phyloP scores from a whole-genome alignment of 805 yeast genomes.

The Candida maltosa region DNA sequence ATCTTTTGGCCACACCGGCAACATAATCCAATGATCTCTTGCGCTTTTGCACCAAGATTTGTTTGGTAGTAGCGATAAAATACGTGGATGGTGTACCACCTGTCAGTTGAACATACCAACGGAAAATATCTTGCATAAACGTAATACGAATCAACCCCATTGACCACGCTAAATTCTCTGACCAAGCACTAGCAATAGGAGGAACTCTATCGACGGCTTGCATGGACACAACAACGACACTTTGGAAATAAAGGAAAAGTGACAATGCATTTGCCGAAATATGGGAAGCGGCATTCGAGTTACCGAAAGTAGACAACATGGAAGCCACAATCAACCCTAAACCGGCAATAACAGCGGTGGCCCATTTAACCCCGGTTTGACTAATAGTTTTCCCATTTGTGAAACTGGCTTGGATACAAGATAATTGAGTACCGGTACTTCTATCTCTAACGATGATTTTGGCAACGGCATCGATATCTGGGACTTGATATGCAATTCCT shows the following conservation, averaged over 20 bases:
- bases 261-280: slow-evolving; percentile 84
- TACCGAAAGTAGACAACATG: slow-evolving; percentile 77
- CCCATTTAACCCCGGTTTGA: slow-evolving; percentile 86
- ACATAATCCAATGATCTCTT: slow-evolving; percentile 43
- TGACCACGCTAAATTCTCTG: slow-evolving; percentile 91
- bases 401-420: slow-evolving; percentile 75
- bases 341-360: slow-evolving; percentile 87
- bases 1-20: slow-evolving; percentile 23
- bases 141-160: slow-evolving; percentile 79
- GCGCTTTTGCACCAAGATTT: slow-evolving; percentile 70
- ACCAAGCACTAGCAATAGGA: slow-evolving; percentile 91
- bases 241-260: slow-evolving; percentile 82
- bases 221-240: slow-evolving; percentile 82
- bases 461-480: slow-evolving; percentile 80
- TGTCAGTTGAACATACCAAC: slow-evolving; percentile 84
- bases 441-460: slow-evolving; percentile 48
- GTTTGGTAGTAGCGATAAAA: slow-evolving; percentile 56
- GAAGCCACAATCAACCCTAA: slow-evolving; percentile 83
- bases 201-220: slow-evolving; percentile 82
- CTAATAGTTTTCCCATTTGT: slow-evolving; percentile 77
- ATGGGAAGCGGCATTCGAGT: slow-evolving; percentile 85
- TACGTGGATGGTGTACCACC: slow-evolving; percentile 82
- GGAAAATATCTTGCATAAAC: slow-evolving; percentile 81
- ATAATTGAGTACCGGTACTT: slow-evolving; percentile 43
- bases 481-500: slow-evolving; percentile 81